A percentile compares a stretch with the other conserved stretches of the same genome.
Conservation (phyloP, 2,329 filamentous ascomycete species). For the Neopestalotiopsis sp. region DNA sequence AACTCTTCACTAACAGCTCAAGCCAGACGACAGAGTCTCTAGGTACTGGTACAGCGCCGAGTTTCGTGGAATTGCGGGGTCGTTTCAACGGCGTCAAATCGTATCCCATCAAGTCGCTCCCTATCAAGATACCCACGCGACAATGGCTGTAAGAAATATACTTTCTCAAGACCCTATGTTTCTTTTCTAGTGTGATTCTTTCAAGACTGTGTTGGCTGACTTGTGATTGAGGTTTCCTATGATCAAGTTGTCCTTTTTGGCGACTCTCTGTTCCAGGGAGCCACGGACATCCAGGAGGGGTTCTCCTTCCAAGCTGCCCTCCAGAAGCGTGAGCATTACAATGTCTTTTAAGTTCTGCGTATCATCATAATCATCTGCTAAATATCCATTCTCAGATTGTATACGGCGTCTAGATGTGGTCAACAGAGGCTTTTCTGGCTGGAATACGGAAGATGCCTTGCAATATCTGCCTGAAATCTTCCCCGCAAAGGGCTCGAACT, state of each 20-base stretch:
- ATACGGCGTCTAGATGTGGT: slow-evolving; percentile 81
- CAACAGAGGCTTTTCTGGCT: slow-evolving; percentile 87
- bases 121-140: background rate
- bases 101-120: background rate
- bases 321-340: slow-evolving; percentile 62
- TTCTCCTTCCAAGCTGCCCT: slow-evolving; percentile 78
- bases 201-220: background rate
- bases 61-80: background rate
- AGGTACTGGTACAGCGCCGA: background rate
- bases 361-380: background rate
- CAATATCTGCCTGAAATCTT: slow-evolving; percentile 73
- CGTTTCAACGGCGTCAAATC: background rate
- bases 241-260: slow-evolving; percentile 85
- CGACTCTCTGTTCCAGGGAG: slow-evolving; percentile 83
- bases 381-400: slow-evolving; percentile 58
- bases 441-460: slow-evolving; percentile 79
- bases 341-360: background rate
- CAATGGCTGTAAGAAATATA: background rate
- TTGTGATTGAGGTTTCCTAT: slow-evolving; percentile 52
- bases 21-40: background rate
- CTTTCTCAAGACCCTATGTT: no score
- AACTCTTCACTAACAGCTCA: no score
- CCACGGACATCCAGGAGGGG: slow-evolving; percentile 64
- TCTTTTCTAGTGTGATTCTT: background rate
- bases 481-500: slow-evolving; percentile 57